Evolutionary conservation across 345 rosid species (phyloP).

Genomic region (rapeseed (Brassica napus)): DNA sequence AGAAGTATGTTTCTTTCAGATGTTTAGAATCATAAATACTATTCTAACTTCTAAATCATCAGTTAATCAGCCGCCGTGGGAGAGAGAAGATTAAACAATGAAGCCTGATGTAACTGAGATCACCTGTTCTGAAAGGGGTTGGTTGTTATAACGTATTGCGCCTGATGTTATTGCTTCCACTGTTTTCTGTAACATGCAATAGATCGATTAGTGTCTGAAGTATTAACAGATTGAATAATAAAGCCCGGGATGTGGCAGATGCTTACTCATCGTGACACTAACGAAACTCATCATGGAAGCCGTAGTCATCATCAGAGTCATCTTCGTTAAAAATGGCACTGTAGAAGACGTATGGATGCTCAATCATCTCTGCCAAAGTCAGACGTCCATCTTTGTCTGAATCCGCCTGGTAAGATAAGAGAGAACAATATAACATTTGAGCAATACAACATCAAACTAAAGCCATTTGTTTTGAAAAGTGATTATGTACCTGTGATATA

Average conservation of each 20-base stretch:
- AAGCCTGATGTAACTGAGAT: conserved; percentile 1
- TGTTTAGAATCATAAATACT: conserved; percentile 34
- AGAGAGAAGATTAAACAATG: conserved; percentile 14
- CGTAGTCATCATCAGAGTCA: conserved; percentile 59
- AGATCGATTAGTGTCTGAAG: neutral
- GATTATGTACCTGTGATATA: conserved; percentile 68
- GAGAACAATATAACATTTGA: conserved; percentile 9
- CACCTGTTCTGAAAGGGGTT: conserved; percentile 21
- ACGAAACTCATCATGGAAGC: conserved; percentile 86
- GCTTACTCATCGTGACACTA: conserved; percentile 44
- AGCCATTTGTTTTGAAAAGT: conserved; percentile 9
- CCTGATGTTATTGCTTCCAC: conserved; percentile 31
- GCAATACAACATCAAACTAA: conserved; percentile 3
- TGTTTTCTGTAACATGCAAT: neutral
- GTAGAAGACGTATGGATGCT: conserved; percentile 90
- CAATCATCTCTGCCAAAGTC: conserved; percentile 85
- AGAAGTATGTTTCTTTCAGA: conserved; percentile 22
- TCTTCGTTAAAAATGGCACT: conserved; percentile 83
- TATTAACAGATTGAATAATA: neutral
- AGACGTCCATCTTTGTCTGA: conserved; percentile 76
- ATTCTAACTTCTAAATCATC: conserved; percentile 28
- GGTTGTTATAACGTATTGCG: neutral
- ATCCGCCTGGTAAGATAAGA: conserved; percentile 73
- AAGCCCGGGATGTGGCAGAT: neutral
- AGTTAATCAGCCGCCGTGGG: conserved; percentile 22